phyloP scores from a whole-genome alignment of 1,284 basidiomycete genomes.

The Microstroma glucosiphilum region DNA sequence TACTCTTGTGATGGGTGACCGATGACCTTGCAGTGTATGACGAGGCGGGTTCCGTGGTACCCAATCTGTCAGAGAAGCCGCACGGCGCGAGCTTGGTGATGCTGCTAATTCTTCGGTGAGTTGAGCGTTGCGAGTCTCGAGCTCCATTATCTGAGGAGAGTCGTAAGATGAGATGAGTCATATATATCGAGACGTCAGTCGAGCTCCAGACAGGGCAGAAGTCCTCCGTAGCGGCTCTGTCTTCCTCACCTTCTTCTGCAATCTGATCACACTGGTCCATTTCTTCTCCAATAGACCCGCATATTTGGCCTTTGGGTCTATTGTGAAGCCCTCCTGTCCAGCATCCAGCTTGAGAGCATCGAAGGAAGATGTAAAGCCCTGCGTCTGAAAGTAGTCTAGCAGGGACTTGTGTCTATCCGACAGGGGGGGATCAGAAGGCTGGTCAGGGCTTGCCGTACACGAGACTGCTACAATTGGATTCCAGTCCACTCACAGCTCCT shows the following conservation, averaged over 20 bases:
- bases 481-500: slow-evolving; percentile 64
- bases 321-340: slow-evolving; percentile 61
- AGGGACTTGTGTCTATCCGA: slow-evolving; percentile 72
- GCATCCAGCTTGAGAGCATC: slow-evolving; percentile 62
- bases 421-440: background rate
- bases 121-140: slow-evolving; percentile 70
- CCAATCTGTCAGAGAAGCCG: slow-evolving; percentile 70
- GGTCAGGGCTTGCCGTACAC: background rate
- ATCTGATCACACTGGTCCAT: slow-evolving; percentile 83
- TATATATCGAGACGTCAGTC: too few relatives aligned
- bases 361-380: slow-evolving; percentile 62
- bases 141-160: slow-evolving; percentile 55
- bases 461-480: slow-evolving; percentile 16
- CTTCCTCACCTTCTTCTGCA: slow-evolving; percentile 76
- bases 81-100: slow-evolving; percentile 60
- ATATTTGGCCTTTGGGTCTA: slow-evolving; percentile 74
- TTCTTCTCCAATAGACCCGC: slow-evolving; percentile 84
- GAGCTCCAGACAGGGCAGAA: too few relatives aligned
- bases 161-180: background rate
- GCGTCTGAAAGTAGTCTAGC: slow-evolving; percentile 70
- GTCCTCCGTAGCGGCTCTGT: too few relatives aligned
- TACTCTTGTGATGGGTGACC: slow-evolving; percentile 67
- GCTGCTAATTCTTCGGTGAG: slow-evolving; percentile 67
- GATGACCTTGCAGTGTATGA: slow-evolving; percentile 73
- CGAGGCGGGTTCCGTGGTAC: slow-evolving; percentile 71